Conservation (phyloP, 2,329 filamentous ascomycete species). For the Samsoniella hepiali region DNA sequence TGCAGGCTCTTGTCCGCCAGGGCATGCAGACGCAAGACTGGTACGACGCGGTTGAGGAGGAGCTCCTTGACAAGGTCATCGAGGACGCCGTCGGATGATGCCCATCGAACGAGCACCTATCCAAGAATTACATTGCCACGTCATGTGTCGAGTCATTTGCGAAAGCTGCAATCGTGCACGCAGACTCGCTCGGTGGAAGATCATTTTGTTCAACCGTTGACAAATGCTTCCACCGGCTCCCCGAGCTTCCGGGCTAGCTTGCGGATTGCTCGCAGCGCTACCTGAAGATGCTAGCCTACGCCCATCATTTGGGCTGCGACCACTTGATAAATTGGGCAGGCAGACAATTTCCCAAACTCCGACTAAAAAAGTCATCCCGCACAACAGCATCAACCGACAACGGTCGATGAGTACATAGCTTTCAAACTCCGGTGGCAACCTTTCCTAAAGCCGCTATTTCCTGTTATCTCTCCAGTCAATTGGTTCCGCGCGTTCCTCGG, state of each 20-base stretch:
- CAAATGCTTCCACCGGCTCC: background rate
- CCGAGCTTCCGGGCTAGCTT: background rate
- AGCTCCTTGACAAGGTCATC: slow-evolving; percentile 19
- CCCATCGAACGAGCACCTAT: background rate
- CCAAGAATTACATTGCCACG: background rate
- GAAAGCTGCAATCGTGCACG: background rate
- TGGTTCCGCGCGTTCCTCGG: background rate
- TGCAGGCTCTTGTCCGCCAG: slow-evolving; percentile 17
- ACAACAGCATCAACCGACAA: background rate
- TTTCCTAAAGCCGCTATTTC: background rate
- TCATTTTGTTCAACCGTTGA: background rate
- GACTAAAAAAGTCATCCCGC: background rate
- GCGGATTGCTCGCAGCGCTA: background rate
- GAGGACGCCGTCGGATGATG: slow-evolving; percentile 14
- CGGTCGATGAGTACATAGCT: background rate
- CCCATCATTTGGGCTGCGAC: background rate
- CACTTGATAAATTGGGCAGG: background rate
- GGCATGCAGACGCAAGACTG: slow-evolving; percentile 20
- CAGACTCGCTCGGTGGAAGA: background rate
- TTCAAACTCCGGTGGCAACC: background rate
- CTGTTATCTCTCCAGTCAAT: background rate
- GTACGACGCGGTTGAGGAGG: slow-evolving; percentile 18
- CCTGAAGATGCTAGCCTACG: background rate
- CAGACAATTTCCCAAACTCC: background rate
- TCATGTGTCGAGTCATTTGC: background rate